phyloP scores from a whole-genome alignment of 2,329 filamentous ascomycete species.

The Penicillium sclerotiorum region DNA sequence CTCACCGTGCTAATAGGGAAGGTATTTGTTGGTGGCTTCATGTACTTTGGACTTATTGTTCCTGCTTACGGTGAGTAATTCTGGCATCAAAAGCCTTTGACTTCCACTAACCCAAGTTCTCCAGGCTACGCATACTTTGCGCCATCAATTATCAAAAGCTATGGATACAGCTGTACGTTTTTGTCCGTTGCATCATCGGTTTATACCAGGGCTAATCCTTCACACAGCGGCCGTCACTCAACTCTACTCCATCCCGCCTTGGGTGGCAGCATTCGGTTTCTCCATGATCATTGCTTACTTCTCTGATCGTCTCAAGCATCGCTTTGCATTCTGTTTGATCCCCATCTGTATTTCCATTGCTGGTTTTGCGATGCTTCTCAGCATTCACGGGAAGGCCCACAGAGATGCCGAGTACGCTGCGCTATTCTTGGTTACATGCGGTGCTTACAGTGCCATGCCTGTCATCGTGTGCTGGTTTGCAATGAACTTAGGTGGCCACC shows the following conservation, averaged over 20 bases:
- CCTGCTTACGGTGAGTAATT: conserved; percentile 65
- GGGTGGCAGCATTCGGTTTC: conserved; percentile 75
- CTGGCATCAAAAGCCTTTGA: background rate
- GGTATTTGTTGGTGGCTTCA: conserved; percentile 72
- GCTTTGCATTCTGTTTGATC: conserved; percentile 71
- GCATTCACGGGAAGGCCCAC: conserved; percentile 64
- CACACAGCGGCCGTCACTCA: conserved; percentile 52
- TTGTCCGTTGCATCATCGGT: background rate
- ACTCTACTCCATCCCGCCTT: conserved; percentile 58
- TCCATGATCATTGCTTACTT: conserved; percentile 72
- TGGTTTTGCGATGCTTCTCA: conserved; percentile 75
- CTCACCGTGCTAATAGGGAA: conserved; percentile 49
- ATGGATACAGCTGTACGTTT: conserved; percentile 58
- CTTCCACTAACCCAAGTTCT: conserved; percentile 4
- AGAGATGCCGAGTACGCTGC: conserved; percentile 71
- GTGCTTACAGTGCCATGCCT: conserved; percentile 85
- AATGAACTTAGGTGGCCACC: conserved; percentile 76
- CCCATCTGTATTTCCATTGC: conserved; percentile 70
- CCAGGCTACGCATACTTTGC: conserved; percentile 72
- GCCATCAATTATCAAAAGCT: conserved; percentile 69
- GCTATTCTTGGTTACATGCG: conserved; percentile 79
- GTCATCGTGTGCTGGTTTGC: conserved; percentile 82
- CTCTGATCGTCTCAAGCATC: conserved; percentile 73
- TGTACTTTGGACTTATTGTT: conserved; percentile 80
- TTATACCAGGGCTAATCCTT: conserved; percentile 7